phyloP scores from a whole-genome alignment of 352 stramenopile species.

The Aphanomyces stellatus region DNA sequence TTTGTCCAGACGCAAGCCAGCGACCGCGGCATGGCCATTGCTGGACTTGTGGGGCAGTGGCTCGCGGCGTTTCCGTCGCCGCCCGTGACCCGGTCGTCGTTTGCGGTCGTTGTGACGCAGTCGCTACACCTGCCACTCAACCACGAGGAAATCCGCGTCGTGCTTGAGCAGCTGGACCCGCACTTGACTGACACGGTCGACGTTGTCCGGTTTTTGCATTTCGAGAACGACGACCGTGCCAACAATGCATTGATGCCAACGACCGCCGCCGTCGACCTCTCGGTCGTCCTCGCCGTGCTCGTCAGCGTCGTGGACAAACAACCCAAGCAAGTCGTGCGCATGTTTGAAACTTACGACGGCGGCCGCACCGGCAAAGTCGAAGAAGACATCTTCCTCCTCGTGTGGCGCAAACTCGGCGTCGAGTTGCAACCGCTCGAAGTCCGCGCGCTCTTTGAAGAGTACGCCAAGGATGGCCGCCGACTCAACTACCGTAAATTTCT shows the following conservation, averaged over 20 bases:
- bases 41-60: conserved; percentile 34
- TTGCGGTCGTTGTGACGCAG: conserved; percentile 32
- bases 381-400: conserved; percentile 23
- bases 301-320: background rate
- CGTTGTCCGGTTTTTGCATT: conserved; percentile 37
- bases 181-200: conserved; percentile 43
- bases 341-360: conserved; percentile 11
- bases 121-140: conserved; percentile 33
- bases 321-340: background rate
- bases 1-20: conserved; percentile 23
- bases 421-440: conserved; percentile 23
- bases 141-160: conserved; percentile 37
- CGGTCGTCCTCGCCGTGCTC: background rate
- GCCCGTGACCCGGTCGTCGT: conserved; percentile 30
- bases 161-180: conserved; percentile 51
- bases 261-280: background rate
- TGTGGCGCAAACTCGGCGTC: conserved; percentile 28
- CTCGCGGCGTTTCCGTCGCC: conserved; percentile 28
- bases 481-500: conserved; percentile 27
- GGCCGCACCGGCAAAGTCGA: conserved; percentile 21
- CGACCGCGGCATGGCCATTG: conserved; percentile 27
- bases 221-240: conserved; percentile 35
- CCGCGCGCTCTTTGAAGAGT: conserved; percentile 24
- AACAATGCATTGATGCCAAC: too few species aligned
- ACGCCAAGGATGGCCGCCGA: conserved; percentile 22